Evolutionary conservation across 2,329 filamentous ascomycete species (phyloP).

Genomic region (Dactylellina haptotyla): DNA sequence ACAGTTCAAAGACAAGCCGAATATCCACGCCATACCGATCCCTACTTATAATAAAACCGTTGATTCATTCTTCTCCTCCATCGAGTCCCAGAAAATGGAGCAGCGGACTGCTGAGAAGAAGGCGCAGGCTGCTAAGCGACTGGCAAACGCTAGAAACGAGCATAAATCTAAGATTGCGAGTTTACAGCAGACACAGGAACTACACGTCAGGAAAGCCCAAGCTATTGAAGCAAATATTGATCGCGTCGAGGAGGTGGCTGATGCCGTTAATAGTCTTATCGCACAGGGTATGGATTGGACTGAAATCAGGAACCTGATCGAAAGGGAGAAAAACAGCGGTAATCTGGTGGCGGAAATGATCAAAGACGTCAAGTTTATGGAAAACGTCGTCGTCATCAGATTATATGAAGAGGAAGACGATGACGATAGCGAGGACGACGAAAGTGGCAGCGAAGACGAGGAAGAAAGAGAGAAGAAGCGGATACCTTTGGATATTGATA

Average conservation of each 20-base stretch:
- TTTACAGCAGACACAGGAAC: constrained; percentile 79
- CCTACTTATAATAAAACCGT: constrained; percentile 91
- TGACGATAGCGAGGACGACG: constrained; percentile 69
- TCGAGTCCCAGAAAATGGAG: constrained; percentile 92
- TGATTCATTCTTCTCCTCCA: constrained; percentile 95
- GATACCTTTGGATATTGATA: constrained; percentile 76
- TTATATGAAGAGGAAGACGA: constrained; percentile 76
- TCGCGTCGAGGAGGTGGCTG: constrained; percentile 89
- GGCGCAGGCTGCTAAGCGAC: constrained; percentile 79
- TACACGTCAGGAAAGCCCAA: constrained; percentile 87
- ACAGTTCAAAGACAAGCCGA: constrained; percentile 77
- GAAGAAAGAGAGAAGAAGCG: constrained; percentile 58
- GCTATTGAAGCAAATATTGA: constrained; percentile 92
- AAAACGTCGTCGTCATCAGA: constrained; percentile 84
- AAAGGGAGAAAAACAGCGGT: constrained; percentile 80
- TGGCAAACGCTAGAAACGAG: constrained; percentile 84
- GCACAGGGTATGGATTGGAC: constrained; percentile 97
- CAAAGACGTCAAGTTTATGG: constrained; percentile 86
- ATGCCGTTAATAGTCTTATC: constrained; percentile 90
- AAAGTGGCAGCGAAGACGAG: constrained; percentile 62
- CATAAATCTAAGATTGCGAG: constrained; percentile 86
- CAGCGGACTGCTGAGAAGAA: constrained; percentile 84
- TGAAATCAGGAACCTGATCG: constrained; percentile 86
- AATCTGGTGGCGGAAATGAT: constrained; percentile 91
- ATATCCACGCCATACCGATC: constrained; percentile 77